A percentile compares a stretch with the other conserved stretches of the same genome.
These are phyloP conservation scores for Diaporthe citrichinensis DNA, from an alignment of 2,329 filamentous ascomycete genomes.

Conservation along the genomic window DNA sequence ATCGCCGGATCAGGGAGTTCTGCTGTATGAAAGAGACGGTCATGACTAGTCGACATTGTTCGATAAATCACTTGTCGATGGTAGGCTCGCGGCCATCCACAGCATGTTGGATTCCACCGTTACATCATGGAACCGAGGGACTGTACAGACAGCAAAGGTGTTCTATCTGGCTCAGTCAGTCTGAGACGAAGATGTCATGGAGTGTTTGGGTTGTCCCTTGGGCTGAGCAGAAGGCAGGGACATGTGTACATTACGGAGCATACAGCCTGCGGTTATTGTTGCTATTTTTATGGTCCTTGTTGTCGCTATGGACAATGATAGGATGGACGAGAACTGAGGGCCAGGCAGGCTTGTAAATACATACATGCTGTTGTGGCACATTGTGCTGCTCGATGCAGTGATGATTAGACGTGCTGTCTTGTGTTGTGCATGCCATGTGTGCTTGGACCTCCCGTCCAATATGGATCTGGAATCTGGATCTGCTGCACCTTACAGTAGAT, in stretches of 20 bases:
- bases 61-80: not conserved
- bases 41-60: not conserved
- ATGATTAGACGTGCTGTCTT: not conserved
- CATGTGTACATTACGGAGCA: not conserved
- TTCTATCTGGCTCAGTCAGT: not conserved
- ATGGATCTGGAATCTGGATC: not conserved
- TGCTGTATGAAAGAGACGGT: not conserved
- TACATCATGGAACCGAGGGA: not conserved
- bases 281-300: not conserved
- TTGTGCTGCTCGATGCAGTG: not conserved
- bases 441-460: slow-evolving; percentile 5
- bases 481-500: not conserved
- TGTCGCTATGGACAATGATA: not conserved
- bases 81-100: not conserved
- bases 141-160: not conserved
- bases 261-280: not conserved
- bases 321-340: not conserved
- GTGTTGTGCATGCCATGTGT: not conserved
- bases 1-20: not conserved
- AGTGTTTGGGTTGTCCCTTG: no score
- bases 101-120: not conserved
- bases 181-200: not conserved
- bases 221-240: not conserved
- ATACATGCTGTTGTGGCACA: not conserved
- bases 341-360: not conserved